A percentile compares a stretch with the other conserved stretches of the same genome.
Conservation (phyloP, 2,329 filamentous ascomycete genomes). For the Alternaria longipes region DNA sequence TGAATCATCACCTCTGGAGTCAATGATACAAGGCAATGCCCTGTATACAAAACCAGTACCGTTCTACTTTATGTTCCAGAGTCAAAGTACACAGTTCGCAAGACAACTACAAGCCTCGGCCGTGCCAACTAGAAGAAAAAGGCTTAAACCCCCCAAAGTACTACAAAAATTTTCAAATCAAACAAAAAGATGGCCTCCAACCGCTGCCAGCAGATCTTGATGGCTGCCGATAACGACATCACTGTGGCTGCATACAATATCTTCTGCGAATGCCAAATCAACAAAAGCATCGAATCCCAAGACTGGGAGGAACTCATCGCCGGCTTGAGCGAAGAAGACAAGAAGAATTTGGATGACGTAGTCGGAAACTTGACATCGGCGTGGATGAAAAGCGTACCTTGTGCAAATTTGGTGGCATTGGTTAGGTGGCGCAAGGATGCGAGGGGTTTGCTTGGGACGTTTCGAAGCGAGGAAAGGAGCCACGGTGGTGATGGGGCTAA, state of each 20-base stretch:
- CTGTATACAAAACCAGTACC: not conserved
- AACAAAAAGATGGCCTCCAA: not conserved
- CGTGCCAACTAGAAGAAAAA: not conserved
- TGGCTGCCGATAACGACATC: not conserved
- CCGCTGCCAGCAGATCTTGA: not conserved
- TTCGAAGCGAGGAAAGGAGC: fast-evolving
- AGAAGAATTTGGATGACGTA: not conserved
- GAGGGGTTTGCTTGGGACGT: not conserved
- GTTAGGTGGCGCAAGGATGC: not conserved
- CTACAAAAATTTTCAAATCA: not conserved
- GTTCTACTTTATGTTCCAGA: not conserved
- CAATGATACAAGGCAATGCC: not conserved
- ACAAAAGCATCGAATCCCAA: not conserved
- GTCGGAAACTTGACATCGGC: not conserved
- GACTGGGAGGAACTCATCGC: not conserved
- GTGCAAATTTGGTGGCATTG: not conserved
- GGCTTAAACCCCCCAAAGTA: not conserved
- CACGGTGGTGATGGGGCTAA: not conserved
- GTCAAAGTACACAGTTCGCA: not conserved
- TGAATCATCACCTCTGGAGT: not conserved
- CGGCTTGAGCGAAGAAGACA: not conserved
- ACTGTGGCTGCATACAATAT: not conserved
- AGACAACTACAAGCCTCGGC: not conserved
- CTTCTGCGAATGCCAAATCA: not conserved
- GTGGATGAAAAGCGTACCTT: not conserved